These are phyloP conservation scores for Malus hybrid DNA, from an alignment of 331 rosid genomes.

Conservation along the genomic window DNA sequence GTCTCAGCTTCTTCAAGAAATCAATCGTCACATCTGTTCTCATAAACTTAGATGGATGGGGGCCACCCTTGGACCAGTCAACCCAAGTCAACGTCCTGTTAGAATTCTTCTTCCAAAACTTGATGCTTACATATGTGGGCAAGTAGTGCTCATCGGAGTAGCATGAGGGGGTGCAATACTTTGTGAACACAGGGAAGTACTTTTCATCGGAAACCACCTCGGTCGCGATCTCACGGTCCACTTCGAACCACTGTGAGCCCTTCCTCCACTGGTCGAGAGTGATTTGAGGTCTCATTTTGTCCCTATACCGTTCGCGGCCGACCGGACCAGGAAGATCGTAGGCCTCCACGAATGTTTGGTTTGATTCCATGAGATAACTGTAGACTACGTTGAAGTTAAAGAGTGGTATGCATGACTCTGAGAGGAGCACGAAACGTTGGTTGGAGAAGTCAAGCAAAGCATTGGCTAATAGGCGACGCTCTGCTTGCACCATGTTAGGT, in stretches of 20 bases:
- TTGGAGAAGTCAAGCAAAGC: constrained; percentile 58
- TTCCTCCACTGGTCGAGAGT: constrained; percentile 53
- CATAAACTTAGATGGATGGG: constrained; percentile 51
- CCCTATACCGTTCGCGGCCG: constrained; percentile 52
- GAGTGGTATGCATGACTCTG: constrained; percentile 81
- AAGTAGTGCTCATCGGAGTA: constrained; percentile 68
- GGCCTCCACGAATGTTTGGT: constrained; percentile 42
- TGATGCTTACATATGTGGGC: constrained; percentile 47
- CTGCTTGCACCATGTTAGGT: constrained; percentile 70
- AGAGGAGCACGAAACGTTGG: constrained; percentile 62
- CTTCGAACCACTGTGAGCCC: constrained; percentile 81
- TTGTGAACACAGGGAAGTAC: constrained; percentile 36
- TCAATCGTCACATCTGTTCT: constrained; percentile 35
- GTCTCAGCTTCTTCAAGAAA: constrained; percentile 47
- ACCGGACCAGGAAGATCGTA: constrained; percentile 30
- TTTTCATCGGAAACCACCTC: constrained; percentile 36
- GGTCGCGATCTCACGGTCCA: constrained; percentile 44
- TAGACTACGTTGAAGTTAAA: constrained; percentile 62
- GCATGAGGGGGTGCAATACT: constrained; percentile 35
- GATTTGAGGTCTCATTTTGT: constrained; percentile 37
- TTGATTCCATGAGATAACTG: constrained; percentile 39
- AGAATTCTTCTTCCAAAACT: constrained; percentile 47
- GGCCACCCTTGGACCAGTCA: constrained; percentile 76
- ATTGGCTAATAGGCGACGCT: constrained; percentile 60
- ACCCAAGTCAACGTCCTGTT: constrained; percentile 77